These are phyloP conservation scores for Hypoxylon trugodes DNA, from an alignment of 495 filamentous ascomycete species.

Conservation along the genomic window DNA sequence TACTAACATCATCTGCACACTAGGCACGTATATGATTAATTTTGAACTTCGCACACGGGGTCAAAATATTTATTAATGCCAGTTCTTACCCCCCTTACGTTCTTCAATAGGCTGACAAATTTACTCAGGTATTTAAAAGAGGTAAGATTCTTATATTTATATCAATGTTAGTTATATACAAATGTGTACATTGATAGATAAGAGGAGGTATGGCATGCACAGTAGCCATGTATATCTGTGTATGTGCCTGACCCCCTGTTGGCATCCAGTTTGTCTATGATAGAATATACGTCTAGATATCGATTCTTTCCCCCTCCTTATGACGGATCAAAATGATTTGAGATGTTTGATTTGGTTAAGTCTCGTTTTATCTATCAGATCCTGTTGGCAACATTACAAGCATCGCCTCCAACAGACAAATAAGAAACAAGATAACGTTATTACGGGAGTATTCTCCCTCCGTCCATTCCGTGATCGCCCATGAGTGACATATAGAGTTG, in stretches of 20 bases:
- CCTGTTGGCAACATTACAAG: not conserved
- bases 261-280: conserved; percentile 8
- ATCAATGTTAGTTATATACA: too few relatives aligned
- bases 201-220: too few relatives aligned
- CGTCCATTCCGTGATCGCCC: conserved; percentile 8
- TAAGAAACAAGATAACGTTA: not conserved
- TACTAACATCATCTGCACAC: not conserved
- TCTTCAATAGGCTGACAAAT: too few relatives aligned
- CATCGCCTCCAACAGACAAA: not conserved
- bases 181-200: too few relatives aligned
- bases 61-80: too few relatives aligned
- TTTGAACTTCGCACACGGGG: not conserved
- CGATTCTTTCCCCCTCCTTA: conserved; percentile 6
- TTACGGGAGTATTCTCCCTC: conserved; percentile 15
- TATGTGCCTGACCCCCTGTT: too few relatives aligned
- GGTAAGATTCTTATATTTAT: too few relatives aligned
- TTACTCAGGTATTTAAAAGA: too few relatives aligned
- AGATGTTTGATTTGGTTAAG: conserved; percentile 4
- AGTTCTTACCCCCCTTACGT: too few relatives aligned
- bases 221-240: too few relatives aligned
- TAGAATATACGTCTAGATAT: conserved; percentile 10
- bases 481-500: conserved; percentile 10
- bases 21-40: not conserved
- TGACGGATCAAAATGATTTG: conserved; percentile 13
- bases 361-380: not conserved